These are phyloP conservation scores for Teunomyces kruisii DNA, from an alignment of 805 yeast genomes.

Conservation along the genomic window DNA sequence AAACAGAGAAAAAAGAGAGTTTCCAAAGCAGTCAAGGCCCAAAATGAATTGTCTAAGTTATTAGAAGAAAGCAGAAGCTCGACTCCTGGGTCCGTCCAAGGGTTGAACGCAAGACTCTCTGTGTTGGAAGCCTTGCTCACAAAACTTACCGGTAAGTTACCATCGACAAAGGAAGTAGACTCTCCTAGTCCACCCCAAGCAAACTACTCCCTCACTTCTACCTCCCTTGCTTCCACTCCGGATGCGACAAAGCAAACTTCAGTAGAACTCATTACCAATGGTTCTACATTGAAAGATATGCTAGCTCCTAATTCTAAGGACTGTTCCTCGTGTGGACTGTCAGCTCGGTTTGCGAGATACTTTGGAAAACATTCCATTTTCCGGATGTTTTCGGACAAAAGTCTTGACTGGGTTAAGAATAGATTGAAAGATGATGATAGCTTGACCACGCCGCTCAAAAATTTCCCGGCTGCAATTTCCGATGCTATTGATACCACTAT, in stretches of 20 bases:
- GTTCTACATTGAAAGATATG: not conserved
- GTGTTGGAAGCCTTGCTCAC: constrained; percentile 17
- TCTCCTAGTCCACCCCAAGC: not conserved
- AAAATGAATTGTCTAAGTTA: not conserved
- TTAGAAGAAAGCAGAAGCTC: constrained; percentile 1
- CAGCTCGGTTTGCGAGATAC: constrained; percentile 7
- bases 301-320: not conserved
- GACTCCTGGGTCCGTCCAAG: constrained; percentile 7
- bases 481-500: constrained; percentile 8
- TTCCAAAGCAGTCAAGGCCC: not conserved
- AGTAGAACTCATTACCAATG: not conserved
- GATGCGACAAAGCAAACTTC: not conserved
- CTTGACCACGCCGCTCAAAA: constrained; percentile 12
- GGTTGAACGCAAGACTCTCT: constrained; percentile 13
- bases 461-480: constrained; percentile 13
- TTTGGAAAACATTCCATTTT: constrained; percentile 18
- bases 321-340: not conserved
- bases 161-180: not conserved
- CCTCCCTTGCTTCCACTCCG: not conserved
- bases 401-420: constrained; percentile 13
- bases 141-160: constrained; percentile 12
- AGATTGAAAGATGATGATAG: constrained; percentile 10
- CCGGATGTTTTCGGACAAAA: constrained; percentile 14
- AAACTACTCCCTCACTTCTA: not conserved
- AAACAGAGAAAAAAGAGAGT: constrained; percentile 14